Base-by-base conservation (phyloP, 768 basidiomycete species). In the Pleurotus pulmonarius region DNA sequence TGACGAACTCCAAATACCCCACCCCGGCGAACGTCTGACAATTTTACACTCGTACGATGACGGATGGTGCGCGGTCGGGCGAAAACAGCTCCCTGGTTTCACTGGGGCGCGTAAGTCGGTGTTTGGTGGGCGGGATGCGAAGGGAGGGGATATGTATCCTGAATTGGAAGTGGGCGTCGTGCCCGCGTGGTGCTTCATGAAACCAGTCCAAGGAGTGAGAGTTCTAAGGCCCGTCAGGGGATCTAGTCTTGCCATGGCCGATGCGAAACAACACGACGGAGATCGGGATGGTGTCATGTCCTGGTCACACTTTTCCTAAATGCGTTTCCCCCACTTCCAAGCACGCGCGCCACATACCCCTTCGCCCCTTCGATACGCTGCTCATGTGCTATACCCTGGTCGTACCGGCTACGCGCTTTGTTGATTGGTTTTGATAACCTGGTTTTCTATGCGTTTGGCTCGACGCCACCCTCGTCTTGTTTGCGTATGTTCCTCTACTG, bases 151-250 rank as follows among this genome's bases (percentile, higher is more conserved):
- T 48, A 54, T 57, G 45, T 67, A 65, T 49, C 72, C 71, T 16
- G 75, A 81, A 41, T 72, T 85, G 37, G 88, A 90, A 65, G 67
- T 90, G 15, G 90, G 90, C 39, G 78, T 86, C 29, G 82, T 90
- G 3, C 90, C 90, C 9, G 82, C 86, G 5, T 92, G 89, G 88
- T 85, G 82, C 65, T 90, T 92, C 76, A 55, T 83, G 60, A 83
- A 83, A 63, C 80, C 85, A 34, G 75, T 79, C 46, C 79, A 81
- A 58, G 86, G 85, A 3, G 72, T 86, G 55, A 69, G 75, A 39
- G 78, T 82, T 3, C 81, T 84, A 61, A 77, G 90, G 18, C 88
- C 90, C 1, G 71, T 87, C 61, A 80, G 90, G 26, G 81, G 73
- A 49, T 67, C 74, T 43, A 87, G 85, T 65, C 67, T 88, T n/a